Conservation (phyloP, 2,329 filamentous ascomycete species). For the Sporothrix phasma region DNA sequence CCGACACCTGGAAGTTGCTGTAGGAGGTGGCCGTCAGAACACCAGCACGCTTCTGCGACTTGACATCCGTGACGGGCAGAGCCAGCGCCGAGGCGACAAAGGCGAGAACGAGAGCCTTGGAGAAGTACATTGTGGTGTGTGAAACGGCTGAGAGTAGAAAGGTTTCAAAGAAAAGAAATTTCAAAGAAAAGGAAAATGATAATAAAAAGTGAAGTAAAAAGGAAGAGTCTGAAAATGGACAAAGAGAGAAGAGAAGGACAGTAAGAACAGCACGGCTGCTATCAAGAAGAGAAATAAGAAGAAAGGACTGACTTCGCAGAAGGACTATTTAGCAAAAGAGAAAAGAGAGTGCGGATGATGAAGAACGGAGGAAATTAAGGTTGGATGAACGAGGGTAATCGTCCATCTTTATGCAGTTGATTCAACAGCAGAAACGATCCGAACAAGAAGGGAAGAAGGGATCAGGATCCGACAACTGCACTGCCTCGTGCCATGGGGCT, state of each 20-base stretch:
- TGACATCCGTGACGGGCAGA: conserved; percentile 21
- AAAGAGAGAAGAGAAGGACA: conserved; percentile 2
- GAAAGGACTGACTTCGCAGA: conserved; percentile 15
- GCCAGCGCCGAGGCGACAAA: conserved; percentile 29
- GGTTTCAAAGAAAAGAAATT: not conserved
- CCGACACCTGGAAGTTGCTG: conserved; percentile 39
- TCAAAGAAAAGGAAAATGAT: not conserved
- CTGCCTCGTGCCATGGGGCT: not conserved
- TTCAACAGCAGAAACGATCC: not conserved
- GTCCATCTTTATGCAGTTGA: conserved; percentile 5
- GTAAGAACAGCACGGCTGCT: conserved; percentile 19
- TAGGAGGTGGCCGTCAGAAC: conserved; percentile 26
- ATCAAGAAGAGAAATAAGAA: conserved; percentile 11
- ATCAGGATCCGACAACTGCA: no score
- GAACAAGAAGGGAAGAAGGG: not conserved
- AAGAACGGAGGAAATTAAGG: not conserved
- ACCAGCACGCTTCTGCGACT: conserved; percentile 23
- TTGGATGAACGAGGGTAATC: not conserved
- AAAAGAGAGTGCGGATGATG: conserved; percentile 7
- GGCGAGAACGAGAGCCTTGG: conserved; percentile 29
- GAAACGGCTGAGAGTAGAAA: not conserved
- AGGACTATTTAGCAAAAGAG: conserved; percentile 10
- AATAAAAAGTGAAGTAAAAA: not conserved
- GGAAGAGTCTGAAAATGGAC: not conserved
- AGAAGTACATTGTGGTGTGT: conserved; percentile 29